Percentiles rank a stretch among this genome's conserved stretches.
Evolutionary conservation across 176 grass and related monocot genomes (phyloP).

Genomic region (Thalia dealbata): DNA sequence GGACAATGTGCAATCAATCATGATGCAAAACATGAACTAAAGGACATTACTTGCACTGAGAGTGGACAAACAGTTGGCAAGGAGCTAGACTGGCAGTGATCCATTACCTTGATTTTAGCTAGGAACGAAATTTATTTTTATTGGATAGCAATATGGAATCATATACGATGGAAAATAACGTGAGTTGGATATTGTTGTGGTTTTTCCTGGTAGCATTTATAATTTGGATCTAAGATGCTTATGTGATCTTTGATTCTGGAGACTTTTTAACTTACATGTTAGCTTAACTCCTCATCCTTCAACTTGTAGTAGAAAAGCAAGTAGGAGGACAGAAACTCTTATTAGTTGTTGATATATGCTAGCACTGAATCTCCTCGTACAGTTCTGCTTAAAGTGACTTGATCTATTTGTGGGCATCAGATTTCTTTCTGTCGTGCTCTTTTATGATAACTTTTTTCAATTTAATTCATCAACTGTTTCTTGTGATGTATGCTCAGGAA

Average conservation of each 20-base stretch:
- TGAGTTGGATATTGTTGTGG: background rate
- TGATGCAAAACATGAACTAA: background rate
- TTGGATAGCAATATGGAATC: too few species aligned
- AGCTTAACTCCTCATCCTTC: background rate
- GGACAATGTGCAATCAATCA: background rate
- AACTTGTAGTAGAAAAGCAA: background rate
- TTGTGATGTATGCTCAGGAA: constrained; percentile 3
- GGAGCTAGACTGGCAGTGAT: background rate
- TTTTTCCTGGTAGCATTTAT: background rate
- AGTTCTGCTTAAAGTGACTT: background rate
- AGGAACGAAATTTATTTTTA: too few species aligned
- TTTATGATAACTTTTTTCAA: background rate
- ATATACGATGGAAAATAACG: too few species aligned
- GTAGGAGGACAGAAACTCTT: background rate
- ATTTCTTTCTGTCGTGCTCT: background rate
- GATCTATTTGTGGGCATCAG: background rate
- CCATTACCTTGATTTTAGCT: too few species aligned
- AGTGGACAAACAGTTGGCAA: background rate
- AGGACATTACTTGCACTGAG: too few species aligned
- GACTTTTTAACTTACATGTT: background rate
- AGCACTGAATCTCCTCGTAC: background rate
- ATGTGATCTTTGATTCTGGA: background rate
- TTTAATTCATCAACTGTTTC: background rate
- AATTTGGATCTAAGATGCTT: background rate
- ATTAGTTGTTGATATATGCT: background rate